Evolutionary conservation across 495 filamentous ascomycete genomes (phyloP).

Genomic region (Tuber microsphaerosporum): DNA sequence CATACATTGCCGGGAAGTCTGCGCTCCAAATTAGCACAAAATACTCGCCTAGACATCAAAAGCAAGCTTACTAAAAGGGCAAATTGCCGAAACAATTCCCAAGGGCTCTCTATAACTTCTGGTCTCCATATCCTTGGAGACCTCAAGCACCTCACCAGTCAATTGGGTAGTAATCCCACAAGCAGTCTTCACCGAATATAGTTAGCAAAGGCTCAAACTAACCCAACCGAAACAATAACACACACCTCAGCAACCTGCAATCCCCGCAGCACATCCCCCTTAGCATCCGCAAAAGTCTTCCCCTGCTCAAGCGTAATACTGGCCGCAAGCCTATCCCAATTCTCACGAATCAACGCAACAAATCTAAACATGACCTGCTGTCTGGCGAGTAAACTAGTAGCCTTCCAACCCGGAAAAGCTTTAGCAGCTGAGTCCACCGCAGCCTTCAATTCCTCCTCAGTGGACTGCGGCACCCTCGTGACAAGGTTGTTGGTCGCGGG

Average conservation of each 20-base stretch:
- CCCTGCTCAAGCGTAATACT: slow-evolving; percentile 97
- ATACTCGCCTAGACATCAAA: background rate
- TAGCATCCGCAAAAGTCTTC: slow-evolving; percentile 94
- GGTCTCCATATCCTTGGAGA: slow-evolving; percentile 99
- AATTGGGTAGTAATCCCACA: slow-evolving; percentile 91
- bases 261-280: slow-evolving; percentile 88
- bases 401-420: slow-evolving; percentile 82
- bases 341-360: slow-evolving; percentile 75
- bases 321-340: slow-evolving; percentile 93
- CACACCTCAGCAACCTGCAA: slow-evolving; percentile 80
- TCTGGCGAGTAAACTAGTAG: slow-evolving; percentile 71
- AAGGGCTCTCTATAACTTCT: slow-evolving; percentile 85
- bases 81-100: slow-evolving; percentile 92
- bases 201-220: slow-evolving; percentile 3
- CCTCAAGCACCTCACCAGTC: slow-evolving; percentile 89
- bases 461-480: slow-evolving; percentile 94
- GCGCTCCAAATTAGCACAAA: slow-evolving; percentile 14
- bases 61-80: slow-evolving; percentile 79
- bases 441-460: slow-evolving; percentile 77
- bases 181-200: slow-evolving; percentile 51
- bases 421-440: slow-evolving; percentile 81
- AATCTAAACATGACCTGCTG: slow-evolving; percentile 99
- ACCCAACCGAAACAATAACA: background rate
- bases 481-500: slow-evolving; percentile 97
- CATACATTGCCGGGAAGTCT: slow-evolving; percentile 90